Percentiles rank a stretch among this genome's conserved stretches.
phyloP scores from a whole-genome alignment of 768 basidiomycete genomes.

The Dendrothele bispora region DNA sequence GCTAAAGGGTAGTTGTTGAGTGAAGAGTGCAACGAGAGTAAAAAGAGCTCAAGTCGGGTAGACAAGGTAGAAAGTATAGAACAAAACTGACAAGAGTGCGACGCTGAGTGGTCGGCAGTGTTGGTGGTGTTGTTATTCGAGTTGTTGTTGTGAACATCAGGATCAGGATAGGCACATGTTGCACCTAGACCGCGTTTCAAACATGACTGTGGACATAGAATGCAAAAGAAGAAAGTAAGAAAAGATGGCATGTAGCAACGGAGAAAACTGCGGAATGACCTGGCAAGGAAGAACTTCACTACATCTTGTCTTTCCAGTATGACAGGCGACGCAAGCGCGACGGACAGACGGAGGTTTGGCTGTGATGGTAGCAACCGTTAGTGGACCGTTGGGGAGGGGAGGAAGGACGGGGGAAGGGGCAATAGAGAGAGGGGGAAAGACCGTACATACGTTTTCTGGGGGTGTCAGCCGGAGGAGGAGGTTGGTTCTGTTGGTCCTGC shows the following conservation, averaged over 20 bases:
- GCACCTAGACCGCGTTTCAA: constrained; percentile 76
- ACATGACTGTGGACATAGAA: constrained; percentile 55
- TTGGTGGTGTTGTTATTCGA: constrained; percentile 33
- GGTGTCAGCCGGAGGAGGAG: constrained; percentile 5
- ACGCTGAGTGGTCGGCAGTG: constrained; percentile 35
- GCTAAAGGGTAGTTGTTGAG: too few relatives aligned
- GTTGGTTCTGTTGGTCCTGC: constrained; percentile 58
- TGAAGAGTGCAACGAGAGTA: constrained; percentile 26
- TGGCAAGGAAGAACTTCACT: constrained; percentile 83
- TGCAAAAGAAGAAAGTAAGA: constrained; percentile 2
- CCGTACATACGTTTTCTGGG: not conserved
- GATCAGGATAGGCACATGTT: constrained; percentile 76
- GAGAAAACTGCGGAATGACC: too few relatives aligned
- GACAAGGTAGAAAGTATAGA: constrained; percentile 8
- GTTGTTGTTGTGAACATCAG: constrained; percentile 48
- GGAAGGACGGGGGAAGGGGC: too few relatives aligned
- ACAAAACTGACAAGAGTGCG: constrained; percentile 10
- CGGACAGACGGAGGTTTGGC: constrained; percentile 83
- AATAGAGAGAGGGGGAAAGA: not conserved
- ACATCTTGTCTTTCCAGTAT: constrained; percentile 81
- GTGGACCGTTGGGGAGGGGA: too few relatives aligned
- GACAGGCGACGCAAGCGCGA: constrained; percentile 78
- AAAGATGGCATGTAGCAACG: constrained; percentile 8
- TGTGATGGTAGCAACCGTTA: constrained; percentile 25
- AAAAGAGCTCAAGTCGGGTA: constrained; percentile 11